These are phyloP conservation scores for Boletus eberwhitei DNA, from an alignment of 768 basidiomycete genomes.

Conservation along the genomic window DNA sequence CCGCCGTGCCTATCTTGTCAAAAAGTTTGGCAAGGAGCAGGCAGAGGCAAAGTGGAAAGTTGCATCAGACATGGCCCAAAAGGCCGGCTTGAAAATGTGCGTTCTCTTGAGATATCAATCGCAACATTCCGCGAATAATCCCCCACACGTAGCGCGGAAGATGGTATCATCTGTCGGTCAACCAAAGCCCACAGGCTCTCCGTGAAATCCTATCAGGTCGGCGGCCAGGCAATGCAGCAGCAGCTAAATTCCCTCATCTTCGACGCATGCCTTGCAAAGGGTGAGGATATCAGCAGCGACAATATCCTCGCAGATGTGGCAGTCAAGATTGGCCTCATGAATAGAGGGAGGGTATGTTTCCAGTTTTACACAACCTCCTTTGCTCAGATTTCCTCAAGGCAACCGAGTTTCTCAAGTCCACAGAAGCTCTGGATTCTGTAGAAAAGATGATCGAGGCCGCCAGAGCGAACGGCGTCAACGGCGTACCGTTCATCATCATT, in stretches of 20 bases:
- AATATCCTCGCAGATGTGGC: conserved; percentile 37
- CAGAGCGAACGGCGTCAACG: conserved; percentile 43
- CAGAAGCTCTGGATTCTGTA: conserved; percentile 40
- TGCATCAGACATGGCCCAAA: conserved; percentile 28
- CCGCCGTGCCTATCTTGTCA: conserved; percentile 22
- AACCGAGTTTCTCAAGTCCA: conserved; percentile 38
- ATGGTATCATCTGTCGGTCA: conserved; percentile 39
- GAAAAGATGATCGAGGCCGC: conserved; percentile 39
- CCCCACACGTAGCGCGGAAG: conserved; percentile 30
- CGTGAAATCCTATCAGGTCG: conserved; percentile 40
- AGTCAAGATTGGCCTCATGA: conserved; percentile 39
- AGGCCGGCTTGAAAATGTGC: conserved; percentile 26
- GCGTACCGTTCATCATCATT: conserved; percentile 52
- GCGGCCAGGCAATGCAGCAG: conserved; percentile 40
- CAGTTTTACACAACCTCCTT: background rate
- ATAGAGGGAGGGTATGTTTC: conserved; percentile 34
- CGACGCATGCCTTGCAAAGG: conserved; percentile 38
- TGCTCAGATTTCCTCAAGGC: conserved; percentile 28
- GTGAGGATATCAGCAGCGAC: conserved; percentile 37
- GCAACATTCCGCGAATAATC: background rate
- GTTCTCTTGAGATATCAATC: background rate
- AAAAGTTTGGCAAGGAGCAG: conserved; percentile 28
- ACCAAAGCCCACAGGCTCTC: conserved; percentile 44
- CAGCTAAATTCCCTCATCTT: conserved; percentile 37
- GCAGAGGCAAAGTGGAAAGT: conserved; percentile 27